Base-by-base conservation (phyloP, 495 filamentous ascomycete genomes). In the Letharia columbiana region DNA sequence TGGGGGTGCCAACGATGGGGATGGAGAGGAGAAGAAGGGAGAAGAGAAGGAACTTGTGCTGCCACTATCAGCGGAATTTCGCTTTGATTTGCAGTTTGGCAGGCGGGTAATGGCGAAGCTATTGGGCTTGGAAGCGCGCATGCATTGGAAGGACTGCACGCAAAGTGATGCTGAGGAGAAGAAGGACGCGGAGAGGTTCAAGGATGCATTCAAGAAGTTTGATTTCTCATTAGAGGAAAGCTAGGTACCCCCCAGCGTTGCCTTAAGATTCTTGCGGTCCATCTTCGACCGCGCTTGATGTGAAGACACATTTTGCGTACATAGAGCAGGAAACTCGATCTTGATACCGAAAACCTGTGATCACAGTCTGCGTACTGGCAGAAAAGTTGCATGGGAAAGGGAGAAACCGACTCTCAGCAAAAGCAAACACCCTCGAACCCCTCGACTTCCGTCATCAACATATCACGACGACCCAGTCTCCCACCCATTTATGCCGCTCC, bases 71-170 rank as follows among this genome's bases (percentile, higher is more conserved):
- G 73, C 79, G 11, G 76, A 79, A 8, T 82, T 83, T 67, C 75
- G 81, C 8, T 88, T 89, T 68, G 83, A 87, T 68, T 67, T 86
- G 40, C 85, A 88, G 68, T 89, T 88, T 67, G 84, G 91, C 3
- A 80, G 94, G 33, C 82, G 82, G 57, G 93, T 97, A 18, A 81
- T 98, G 78, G 94, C 91, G 1, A 95, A 93, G 77, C 78, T 98
- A 58, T 79, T 98, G 50, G 85, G 83, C 13, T 73, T 96, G 63
- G 89, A 93, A 74, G 75, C 83, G 37, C 77, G 92, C 28, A 78
- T 86, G 56, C 78, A 90, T 62, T 98, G 94, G 94, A 83, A 84
- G 73, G 86, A 94, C 67, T 92, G 91, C 70, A 83, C 78, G 20
- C 91, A 97, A 80, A 80, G 83, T 3, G 77, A 87, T 67, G 83